A percentile compares a stretch with the other conserved stretches of the same genome.
Evolutionary conservation across 164 flowering plant genomes (phyloP).

Genomic region (Sextonia rubra): DNA sequence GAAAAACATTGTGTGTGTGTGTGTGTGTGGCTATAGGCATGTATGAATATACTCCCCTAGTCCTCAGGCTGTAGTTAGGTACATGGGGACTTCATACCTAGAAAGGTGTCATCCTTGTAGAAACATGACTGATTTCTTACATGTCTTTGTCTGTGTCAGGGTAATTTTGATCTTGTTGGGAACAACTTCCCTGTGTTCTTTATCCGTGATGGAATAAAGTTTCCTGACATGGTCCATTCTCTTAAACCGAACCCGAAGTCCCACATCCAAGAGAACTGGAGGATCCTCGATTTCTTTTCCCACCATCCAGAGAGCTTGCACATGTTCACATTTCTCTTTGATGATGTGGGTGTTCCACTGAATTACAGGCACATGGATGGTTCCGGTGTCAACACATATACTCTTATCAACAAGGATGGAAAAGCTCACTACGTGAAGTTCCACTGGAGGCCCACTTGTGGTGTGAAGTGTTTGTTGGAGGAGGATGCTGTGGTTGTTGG

Average conservation of each 20-base stretch:
- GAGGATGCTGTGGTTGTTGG: constrained; percentile 85
- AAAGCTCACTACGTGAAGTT: constrained; percentile 82
- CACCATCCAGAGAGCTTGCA: constrained; percentile 94
- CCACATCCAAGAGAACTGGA: constrained; percentile 85
- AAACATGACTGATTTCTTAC: neutral
- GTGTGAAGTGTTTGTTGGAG: constrained; percentile 77
- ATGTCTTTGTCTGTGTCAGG: constrained; percentile 21
- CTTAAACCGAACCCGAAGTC: constrained; percentile 84
- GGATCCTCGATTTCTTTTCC: constrained; percentile 76
- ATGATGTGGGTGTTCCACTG: constrained; percentile 86
- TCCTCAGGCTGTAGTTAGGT: no score
- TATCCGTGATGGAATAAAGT: constrained; percentile 77
- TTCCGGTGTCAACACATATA: constrained; percentile 86
- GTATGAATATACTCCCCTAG: no score
- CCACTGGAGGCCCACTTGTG: constrained; percentile 98
- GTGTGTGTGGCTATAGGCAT: no score
- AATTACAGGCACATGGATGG: constrained; percentile 99
- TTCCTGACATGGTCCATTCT: constrained; percentile 84
- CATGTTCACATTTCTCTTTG: constrained; percentile 86
- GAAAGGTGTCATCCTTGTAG: no score
- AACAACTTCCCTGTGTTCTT: constrained; percentile 86
- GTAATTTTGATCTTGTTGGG: constrained; percentile 79
- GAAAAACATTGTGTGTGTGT: no score
- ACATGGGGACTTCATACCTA: no score
- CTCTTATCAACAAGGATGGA: constrained; percentile 77